Evolutionary conservation across 331 rosid species (phyloP).

Genomic region (Rosa hybrid): DNA sequence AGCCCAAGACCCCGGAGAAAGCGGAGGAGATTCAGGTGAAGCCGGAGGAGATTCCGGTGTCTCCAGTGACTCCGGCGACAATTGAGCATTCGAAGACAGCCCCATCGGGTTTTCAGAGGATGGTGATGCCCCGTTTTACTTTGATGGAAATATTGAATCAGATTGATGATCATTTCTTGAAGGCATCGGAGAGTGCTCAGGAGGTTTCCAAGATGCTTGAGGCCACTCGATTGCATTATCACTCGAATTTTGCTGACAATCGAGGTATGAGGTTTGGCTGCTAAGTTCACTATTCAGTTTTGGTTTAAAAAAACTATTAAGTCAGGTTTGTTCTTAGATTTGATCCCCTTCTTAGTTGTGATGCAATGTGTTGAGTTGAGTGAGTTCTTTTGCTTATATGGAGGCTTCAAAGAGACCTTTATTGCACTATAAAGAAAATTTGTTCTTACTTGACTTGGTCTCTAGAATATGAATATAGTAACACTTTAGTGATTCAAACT

Average conservation of each 20-base stretch:
- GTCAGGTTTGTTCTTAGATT: neutral
- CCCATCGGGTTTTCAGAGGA: conserved; percentile 59
- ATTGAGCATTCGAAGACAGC: conserved; percentile 71
- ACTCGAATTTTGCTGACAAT: conserved; percentile 92
- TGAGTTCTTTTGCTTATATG: neutral
- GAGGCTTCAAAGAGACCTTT: neutral
- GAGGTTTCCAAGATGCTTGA: conserved; percentile 91
- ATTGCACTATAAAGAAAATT: neutral
- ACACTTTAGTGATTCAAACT: neutral
- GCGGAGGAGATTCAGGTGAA: conserved; percentile 28
- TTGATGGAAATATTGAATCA: conserved; percentile 51
- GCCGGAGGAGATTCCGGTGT: conserved; percentile 22
- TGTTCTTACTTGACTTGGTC: conserved; percentile 16
- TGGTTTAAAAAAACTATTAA: neutral
- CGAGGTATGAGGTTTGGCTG: conserved; percentile 49
- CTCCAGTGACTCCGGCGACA: conserved; percentile 19
- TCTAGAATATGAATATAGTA: neutral
- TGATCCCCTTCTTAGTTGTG: neutral
- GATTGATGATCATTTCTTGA: conserved; percentile 76
- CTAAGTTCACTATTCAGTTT: neutral
- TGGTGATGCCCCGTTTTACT: conserved; percentile 46
- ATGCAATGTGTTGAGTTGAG: conserved; percentile 14
- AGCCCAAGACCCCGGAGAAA: conserved; percentile 79
- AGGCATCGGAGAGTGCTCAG: conserved; percentile 80
- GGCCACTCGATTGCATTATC: conserved; percentile 93